Conservation (phyloP, 805 yeast species). For the Hanseniaspora mollemarum region DNA sequence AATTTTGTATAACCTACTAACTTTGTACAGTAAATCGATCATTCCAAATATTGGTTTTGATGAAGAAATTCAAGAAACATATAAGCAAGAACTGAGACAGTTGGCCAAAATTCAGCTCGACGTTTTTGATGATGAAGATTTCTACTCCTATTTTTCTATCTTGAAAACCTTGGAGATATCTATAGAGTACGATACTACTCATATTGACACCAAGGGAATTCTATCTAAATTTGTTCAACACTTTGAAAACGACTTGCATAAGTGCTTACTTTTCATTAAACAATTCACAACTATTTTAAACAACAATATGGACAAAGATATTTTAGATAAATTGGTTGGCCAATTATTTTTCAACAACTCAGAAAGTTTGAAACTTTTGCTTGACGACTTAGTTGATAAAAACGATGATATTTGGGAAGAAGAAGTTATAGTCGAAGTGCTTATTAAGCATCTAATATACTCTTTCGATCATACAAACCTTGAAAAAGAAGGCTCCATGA, state of each 20-base stretch:
- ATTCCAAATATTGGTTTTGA: slow-evolving; percentile 12
- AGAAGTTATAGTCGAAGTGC: neutral
- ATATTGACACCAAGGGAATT: neutral
- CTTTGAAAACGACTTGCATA: neutral
- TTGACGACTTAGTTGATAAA: neutral
- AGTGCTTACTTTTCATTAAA: neutral
- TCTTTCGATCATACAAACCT: neutral
- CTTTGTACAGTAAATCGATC: slow-evolving; percentile 10
- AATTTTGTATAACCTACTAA: slow-evolving; percentile 1
- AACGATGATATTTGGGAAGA: slow-evolving; percentile 10
- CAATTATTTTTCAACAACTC: neutral
- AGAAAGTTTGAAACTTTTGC: neutral
- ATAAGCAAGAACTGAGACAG: neutral
- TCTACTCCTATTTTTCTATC: neutral
- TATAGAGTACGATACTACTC: slow-evolving; percentile 1
- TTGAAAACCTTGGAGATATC: slow-evolving; percentile 10
- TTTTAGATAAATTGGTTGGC: neutral
- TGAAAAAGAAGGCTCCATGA: neutral
- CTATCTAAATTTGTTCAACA: neutral
- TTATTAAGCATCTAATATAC: neutral
- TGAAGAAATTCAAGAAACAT: slow-evolving; percentile 2
- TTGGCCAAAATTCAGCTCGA: neutral
- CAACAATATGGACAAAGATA: neutral
- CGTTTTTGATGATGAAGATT: neutral
- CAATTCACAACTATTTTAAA: slow-evolving; percentile 5